Evolutionary conservation across 768 basidiomycete species (phyloP), one percentile per base, ranked within the genome.

Genomic region (Russula abietina): DNA sequence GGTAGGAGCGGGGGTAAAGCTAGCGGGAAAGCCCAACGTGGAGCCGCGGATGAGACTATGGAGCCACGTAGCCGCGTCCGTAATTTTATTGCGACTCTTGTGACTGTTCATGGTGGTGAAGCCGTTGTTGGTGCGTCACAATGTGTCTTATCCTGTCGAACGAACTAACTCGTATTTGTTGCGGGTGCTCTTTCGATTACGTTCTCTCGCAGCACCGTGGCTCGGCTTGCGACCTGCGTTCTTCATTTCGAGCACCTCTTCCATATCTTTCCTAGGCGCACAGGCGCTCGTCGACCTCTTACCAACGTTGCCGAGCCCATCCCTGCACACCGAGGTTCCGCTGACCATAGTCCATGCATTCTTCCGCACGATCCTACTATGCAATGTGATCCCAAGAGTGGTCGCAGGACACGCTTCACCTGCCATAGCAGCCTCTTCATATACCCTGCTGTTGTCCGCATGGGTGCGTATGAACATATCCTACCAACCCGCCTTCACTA

Each of bases 51-150:
- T 3, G 54, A 62, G 2, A 19, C 22, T 11, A 14, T n/a, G 0
- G 62, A 64, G 58, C 39, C 54, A 4, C 65, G 65, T 19, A 38
- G 65, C 57, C 65, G 61, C 26, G 65, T 53, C 55, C 67, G 67
- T 19, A 61, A 68, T 41, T 43, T 60, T 22, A 1, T 66, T 24
- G 52, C 67, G 61, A 66, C 61, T 6, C 65, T 68, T 8, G 61
- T 68, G 28, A 59, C 66, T n/a, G 67, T 62, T 3, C 65, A 66
- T 45, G 67, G 67, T 57, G 67, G 67, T 14, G 67, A 68, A 22
- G 67, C 67, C 10, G 45, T 68, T 46, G 58, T 57, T 36, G 67
- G 67, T 68, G 33, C 53, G 67, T 65, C 3, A 19, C 33, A 14
- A 33, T 28, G 53, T 39, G 16, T 43, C 43, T 10, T 28, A n/a